A percentile compares a stretch with the other conserved stretches of the same genome.
phyloP scores from a whole-genome alignment of 306 rosid species.

The Vigna nakashimae region DNA sequence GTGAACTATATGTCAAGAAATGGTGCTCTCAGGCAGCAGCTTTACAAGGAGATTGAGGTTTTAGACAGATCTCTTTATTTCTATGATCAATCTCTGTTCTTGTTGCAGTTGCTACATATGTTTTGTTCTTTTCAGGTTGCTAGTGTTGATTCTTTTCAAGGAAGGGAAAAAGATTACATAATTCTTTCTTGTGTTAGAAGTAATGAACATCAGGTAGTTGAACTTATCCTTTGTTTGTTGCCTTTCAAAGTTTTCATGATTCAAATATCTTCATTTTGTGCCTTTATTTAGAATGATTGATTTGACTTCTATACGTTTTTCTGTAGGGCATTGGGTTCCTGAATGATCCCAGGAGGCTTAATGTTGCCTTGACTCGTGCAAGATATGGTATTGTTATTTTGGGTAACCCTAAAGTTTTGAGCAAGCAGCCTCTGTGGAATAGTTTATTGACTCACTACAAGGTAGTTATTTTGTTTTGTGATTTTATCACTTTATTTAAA shows the following conservation, averaged over 20 bases:
- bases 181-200: constrained; percentile 97
- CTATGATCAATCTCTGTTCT: constrained; percentile 10
- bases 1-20: constrained; percentile 98
- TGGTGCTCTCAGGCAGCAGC: constrained; percentile 99
- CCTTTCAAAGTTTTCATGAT: constrained; percentile 13
- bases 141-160: constrained; percentile 99
- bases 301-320: constrained; percentile 38
- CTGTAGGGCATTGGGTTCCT: constrained; percentile 96
- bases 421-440: constrained; percentile 99
- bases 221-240: constrained; percentile 7
- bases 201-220: constrained; percentile 97
- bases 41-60: constrained; percentile 99
- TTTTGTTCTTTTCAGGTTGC: constrained; percentile 80
- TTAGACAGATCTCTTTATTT: constrained; percentile 18
- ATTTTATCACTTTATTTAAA: constrained; percentile 14
- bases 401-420: constrained; percentile 97
- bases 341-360: constrained; percentile 97
- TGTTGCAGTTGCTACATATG: constrained; percentile 13
- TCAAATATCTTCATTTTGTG: neutral
- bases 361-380: constrained; percentile 98
- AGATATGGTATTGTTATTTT: constrained; percentile 98
- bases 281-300: constrained; percentile 33
- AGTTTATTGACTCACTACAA: constrained; percentile 94
- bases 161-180: constrained; percentile 98
- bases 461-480: constrained; percentile 55